phyloP scores from a whole-genome alignment of 2,329 filamentous ascomycete genomes.

The Fusarium phyllophilum region DNA sequence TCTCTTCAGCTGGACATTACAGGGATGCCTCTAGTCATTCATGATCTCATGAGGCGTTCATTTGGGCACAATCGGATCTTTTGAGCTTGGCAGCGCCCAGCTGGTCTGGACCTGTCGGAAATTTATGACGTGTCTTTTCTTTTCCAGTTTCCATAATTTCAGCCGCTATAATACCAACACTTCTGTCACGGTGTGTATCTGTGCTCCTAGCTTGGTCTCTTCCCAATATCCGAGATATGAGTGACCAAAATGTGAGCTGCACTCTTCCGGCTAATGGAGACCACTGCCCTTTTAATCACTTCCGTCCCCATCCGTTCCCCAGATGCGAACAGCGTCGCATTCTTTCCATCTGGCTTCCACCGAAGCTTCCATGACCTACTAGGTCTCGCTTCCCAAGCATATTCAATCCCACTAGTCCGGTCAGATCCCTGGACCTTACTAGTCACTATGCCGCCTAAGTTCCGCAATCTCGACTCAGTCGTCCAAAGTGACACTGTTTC shows the following conservation, averaged over 20 bases:
- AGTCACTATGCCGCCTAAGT: not conserved
- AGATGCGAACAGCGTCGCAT: not conserved
- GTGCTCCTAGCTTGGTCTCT: not conserved
- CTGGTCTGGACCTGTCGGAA: not conserved
- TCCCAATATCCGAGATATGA: not conserved
- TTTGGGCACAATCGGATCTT: not conserved
- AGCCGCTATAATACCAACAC: not conserved
- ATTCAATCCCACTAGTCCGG: fast-evolving
- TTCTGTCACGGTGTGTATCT: not conserved
- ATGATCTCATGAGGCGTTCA: not conserved
- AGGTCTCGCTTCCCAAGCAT: not conserved
- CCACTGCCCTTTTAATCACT: not conserved
- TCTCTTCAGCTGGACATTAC: fast-evolving
- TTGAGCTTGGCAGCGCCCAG: not conserved
- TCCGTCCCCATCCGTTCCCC: not conserved
- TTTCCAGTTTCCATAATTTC: not conserved
- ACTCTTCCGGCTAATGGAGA: not conserved
- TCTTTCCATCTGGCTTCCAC: not conserved
- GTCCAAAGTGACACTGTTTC: not conserved
- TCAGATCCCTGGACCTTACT: not conserved
- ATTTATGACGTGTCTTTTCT: not conserved
- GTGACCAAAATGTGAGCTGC: not conserved
- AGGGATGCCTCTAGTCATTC: not conserved
- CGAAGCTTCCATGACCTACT: not conserved
- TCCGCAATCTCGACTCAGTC: not conserved